phyloP scores from a whole-genome alignment of 495 filamentous ascomycete species.

The Talaromyces nanjingensis region DNA sequence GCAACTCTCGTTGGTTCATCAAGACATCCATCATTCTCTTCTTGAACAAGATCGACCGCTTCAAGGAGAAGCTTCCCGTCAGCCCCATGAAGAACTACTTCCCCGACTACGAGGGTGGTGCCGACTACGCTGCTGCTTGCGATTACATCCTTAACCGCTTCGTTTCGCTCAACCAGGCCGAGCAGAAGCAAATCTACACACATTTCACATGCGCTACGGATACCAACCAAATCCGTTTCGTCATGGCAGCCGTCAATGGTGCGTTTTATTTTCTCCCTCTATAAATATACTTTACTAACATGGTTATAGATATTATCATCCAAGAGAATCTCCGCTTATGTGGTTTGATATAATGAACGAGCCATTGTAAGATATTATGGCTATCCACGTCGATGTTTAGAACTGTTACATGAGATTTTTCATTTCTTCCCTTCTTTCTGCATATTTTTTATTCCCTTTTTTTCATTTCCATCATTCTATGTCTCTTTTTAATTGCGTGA shows the following conservation, averaged over 20 bases:
- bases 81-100: conserved; percentile 99
- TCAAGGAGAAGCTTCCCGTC: conserved; percentile 98
- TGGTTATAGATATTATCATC: conserved; percentile 86
- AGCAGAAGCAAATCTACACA: conserved; percentile 99
- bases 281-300: neutral
- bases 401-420: conserved; percentile 10
- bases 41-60: conserved; percentile 99
- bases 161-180: conserved; percentile 94
- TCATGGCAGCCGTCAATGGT: conserved; percentile 99
- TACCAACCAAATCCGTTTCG: conserved; percentile 97
- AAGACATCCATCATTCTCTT: conserved; percentile 99
- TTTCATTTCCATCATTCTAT: conserved; percentile 22
- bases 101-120: conserved; percentile 93
- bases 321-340: conserved; percentile 98
- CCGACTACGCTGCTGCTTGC: conserved; percentile 87
- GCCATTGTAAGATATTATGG: conserved; percentile 5
- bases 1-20: conserved; percentile 98
- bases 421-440: conserved; percentile 10
- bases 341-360: conserved; percentile 79
- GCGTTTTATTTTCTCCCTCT: conserved; percentile 25
- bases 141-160: conserved; percentile 98
- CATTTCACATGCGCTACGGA: conserved; percentile 99
- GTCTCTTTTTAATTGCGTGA: conserved; percentile 14
- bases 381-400: conserved; percentile 9
- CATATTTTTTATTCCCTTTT: conserved; percentile 21